A percentile compares a stretch with the other conserved stretches of the same genome.
Evolutionary conservation across 1,284 basidiomycete species (phyloP).

Genomic region (Somion occarium): DNA sequence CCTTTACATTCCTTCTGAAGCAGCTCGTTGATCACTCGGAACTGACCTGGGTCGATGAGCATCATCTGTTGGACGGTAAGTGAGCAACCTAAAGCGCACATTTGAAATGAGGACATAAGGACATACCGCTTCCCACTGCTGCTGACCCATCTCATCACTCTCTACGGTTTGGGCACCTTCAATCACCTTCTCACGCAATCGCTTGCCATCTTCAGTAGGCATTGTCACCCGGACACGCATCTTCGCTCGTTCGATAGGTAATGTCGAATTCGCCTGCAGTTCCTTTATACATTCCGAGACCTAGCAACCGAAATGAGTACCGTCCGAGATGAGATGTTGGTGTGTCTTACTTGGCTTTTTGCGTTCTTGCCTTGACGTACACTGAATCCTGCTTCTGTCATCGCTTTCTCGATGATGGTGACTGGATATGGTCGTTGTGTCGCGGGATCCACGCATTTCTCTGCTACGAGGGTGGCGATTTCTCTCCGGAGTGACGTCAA

Average conservation of each 20-base stretch:
- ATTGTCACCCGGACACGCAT: constrained; percentile 90
- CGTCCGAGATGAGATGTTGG: not conserved
- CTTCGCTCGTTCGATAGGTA: constrained; percentile 88
- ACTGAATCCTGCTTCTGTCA: constrained; percentile 92
- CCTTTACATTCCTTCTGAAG: constrained; percentile 90
- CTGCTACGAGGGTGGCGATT: constrained; percentile 90
- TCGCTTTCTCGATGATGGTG: constrained; percentile 97
- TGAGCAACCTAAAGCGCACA: too few relatives aligned
- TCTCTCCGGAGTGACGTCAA: constrained; percentile 82
- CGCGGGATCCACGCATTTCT: constrained; percentile 92
- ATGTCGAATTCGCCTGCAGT: constrained; percentile 73
- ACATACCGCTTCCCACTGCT: constrained; percentile 87
- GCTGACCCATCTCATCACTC: constrained; percentile 68
- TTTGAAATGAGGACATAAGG: not conserved
- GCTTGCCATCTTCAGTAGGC: constrained; percentile 70
- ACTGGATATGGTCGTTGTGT: constrained; percentile 91
- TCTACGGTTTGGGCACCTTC: constrained; percentile 82
- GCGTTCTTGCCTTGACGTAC: constrained; percentile 87
- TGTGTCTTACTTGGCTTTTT: constrained; percentile 73
- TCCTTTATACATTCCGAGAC: constrained; percentile 90
- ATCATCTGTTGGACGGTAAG: constrained; percentile 54
- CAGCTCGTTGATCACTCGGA: constrained; percentile 86
- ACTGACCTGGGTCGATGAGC: constrained; percentile 90
- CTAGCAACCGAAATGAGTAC: constrained; percentile 34
- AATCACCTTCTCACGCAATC: constrained; percentile 68